Evolutionary conservation across 2,329 filamentous ascomycete species (phyloP), one percentile per base, ranked within the genome.

Genomic region (Fulvia fulva): DNA sequence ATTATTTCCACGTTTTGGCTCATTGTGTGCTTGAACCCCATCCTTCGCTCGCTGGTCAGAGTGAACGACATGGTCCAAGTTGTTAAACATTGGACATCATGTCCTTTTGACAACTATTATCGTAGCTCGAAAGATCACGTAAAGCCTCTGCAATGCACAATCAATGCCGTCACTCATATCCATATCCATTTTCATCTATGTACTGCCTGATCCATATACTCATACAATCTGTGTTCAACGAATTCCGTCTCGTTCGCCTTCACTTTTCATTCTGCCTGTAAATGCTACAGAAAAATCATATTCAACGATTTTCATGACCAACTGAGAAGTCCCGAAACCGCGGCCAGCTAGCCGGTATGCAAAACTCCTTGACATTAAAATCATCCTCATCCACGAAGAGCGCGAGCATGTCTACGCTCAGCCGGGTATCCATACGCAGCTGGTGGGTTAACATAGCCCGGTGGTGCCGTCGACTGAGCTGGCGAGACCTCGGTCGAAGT

Each of bases 381-480:
- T 54, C 12, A 5, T 46, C 2, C 25, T 55, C 43, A 53, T 26
- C 57, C 47, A 37, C 56, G 56, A 1, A 60, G 58, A 23, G 58
- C 50, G 23, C 58, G 58, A 46, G 58, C 54, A 43, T 56, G 54
- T 19, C 26, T 46, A 21, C 54, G 44, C 50, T 53, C 53, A 19
- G 52, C 32, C 25, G 46, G 23, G 8, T 32, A 23, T 5, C 28
- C 53, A 23, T 41, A 47, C 21, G 5, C 34, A 41, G 19, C 37
- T 22, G 60, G 60, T 25, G 59, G 60, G 9, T 9, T 11, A 12
- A 51, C 55, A 26, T 57, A 62, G 23, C 60, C 57, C n/a, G 60
- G 57, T 3, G 60, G 51, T 3, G 45, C 26, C 5, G 51, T 55
- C 1, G 41, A 47, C 23, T 62, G 60, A 16, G 49, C 54, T 2